Percentiles rank a stretch among this genome's conserved stretches.
Conservation (phyloP, 148 eudicot genomes). For the Talinum fruticosum region DNA sequence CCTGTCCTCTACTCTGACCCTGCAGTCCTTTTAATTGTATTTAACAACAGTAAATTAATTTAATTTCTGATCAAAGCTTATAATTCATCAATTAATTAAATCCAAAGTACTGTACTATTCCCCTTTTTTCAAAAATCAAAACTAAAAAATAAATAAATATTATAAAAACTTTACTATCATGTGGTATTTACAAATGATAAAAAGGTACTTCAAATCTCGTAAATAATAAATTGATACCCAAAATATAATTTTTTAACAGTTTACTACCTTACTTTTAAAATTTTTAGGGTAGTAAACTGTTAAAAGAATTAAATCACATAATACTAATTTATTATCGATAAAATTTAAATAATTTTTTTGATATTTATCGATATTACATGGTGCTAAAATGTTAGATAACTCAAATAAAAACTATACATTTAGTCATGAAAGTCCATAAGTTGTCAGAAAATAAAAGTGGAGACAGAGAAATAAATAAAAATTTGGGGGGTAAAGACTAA, state of each 20-base stretch:
- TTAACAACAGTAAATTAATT: neutral
- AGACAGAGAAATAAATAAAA: slow-evolving; percentile 16
- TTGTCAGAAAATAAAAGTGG: slow-evolving; percentile 35
- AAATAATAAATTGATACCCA: too few relatives aligned
- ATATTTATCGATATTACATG: too few relatives aligned
- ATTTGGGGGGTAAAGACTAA: neutral
- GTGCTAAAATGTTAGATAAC: too few relatives aligned
- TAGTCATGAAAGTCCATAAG: slow-evolving; percentile 13
- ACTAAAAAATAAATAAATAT: neutral
- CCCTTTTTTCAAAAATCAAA: neutral
- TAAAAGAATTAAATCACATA: too few relatives aligned
- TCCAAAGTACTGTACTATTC: neutral
- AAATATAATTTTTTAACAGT: too few relatives aligned
- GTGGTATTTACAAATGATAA: too few relatives aligned
- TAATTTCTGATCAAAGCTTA: neutral
- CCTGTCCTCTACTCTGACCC: neutral
- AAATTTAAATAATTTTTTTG: too few relatives aligned
- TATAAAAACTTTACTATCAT: too few relatives aligned
- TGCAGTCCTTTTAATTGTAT: neutral
- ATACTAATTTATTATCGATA: too few relatives aligned
- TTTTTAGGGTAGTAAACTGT: too few relatives aligned
- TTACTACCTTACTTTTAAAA: too few relatives aligned
- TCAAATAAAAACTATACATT: neutral
- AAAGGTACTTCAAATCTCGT: too few relatives aligned
- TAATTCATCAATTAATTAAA: neutral